phyloP scores from a whole-genome alignment of 306 rosid species.

The Cicer cuneatum region DNA sequence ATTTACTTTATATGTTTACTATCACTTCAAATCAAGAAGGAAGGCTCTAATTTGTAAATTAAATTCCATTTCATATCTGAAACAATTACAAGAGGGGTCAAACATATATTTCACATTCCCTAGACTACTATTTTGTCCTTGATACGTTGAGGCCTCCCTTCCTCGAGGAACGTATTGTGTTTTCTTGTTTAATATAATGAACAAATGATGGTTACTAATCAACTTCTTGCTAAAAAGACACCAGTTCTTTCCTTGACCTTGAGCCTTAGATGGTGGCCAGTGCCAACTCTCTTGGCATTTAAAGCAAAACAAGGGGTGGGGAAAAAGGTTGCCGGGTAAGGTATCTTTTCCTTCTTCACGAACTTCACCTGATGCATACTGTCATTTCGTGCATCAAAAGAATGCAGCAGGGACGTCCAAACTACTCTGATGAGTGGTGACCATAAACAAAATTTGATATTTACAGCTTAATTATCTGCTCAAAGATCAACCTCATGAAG shows the following conservation, averaged over 20 bases:
- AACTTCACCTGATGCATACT: conserved; percentile 49
- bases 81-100: conserved; percentile 40
- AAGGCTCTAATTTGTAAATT: conserved; percentile 2
- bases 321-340: neutral
- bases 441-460: conserved; percentile 80
- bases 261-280: conserved; percentile 43
- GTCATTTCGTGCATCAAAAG: conserved; percentile 39
- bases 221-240: conserved; percentile 41
- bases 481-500: conserved; percentile 91
- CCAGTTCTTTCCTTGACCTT: conserved; percentile 46
- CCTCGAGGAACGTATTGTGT: conserved; percentile 40
- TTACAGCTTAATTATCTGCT: conserved; percentile 65
- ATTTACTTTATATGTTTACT: neutral
- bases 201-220: conserved; percentile 68
- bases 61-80: conserved; percentile 16
- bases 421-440: conserved; percentile 56
- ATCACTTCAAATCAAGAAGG: neutral
- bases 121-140: conserved; percentile 47
- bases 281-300: conserved; percentile 48
- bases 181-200: conserved; percentile 59
- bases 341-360: conserved; percentile 36
- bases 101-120: conserved; percentile 48
- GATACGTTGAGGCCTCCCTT: conserved; percentile 45
- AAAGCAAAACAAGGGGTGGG: conserved; percentile 40
- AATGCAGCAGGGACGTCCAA: conserved; percentile 52